A percentile compares a stretch with the other conserved stretches of the same genome.
Evolutionary conservation across 331 rosid genomes (phyloP).

Genomic region (Arachis monticola): DNA sequence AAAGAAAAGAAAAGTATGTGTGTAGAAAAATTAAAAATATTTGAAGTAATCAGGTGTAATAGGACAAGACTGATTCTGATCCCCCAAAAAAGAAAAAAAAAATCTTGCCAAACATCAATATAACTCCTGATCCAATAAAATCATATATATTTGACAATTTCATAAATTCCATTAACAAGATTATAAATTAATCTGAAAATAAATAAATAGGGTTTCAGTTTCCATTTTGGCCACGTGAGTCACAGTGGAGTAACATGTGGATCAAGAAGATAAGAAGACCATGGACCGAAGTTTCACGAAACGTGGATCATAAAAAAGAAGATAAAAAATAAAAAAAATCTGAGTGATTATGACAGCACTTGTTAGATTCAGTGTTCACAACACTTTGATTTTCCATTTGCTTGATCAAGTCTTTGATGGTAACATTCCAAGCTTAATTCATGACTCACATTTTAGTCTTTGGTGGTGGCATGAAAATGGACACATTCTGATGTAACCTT

Average conservation of each 20-base stretch:
- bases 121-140: too few relatives aligned
- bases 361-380: conserved; percentile 18
- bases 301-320: not conserved
- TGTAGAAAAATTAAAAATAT: too few relatives aligned
- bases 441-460: too few relatives aligned
- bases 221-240: not conserved
- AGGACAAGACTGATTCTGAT: too few relatives aligned
- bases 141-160: too few relatives aligned
- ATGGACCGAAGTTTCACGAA: not conserved
- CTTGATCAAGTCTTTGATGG: not conserved
- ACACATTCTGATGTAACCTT: not conserved
- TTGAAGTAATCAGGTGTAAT: too few relatives aligned
- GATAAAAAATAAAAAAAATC: not conserved
- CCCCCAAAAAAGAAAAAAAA: too few relatives aligned
- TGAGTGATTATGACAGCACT: conserved; percentile 25
- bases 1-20: too few relatives aligned
- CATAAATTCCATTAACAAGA: too few relatives aligned
- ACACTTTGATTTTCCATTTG: not conserved
- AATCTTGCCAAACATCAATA: too few relatives aligned
- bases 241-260: not conserved
- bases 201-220: not conserved
- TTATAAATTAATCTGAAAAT: too few relatives aligned
- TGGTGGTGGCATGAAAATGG: too few relatives aligned
- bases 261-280: not conserved
- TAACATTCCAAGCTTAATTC: not conserved